A percentile compares a stretch with the other conserved stretches of the same genome.
phyloP scores from a whole-genome alignment of 78 protist species.

The Dictyostelium capitatum region DNA sequence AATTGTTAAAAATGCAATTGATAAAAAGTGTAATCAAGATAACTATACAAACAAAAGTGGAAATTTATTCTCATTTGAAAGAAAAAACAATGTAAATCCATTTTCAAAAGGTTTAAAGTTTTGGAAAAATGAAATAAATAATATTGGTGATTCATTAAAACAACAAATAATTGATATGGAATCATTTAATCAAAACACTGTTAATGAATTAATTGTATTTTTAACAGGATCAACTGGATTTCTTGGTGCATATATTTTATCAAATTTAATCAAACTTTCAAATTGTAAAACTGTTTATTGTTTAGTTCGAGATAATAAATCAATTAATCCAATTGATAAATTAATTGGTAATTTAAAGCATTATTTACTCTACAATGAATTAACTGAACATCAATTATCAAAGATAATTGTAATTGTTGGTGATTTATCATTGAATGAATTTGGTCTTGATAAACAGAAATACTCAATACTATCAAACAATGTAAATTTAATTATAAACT shows the following conservation, averaged over 20 bases:
- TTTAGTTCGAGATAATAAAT: conserved; percentile 13
- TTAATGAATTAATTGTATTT: neutral
- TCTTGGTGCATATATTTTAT: conserved; percentile 26
- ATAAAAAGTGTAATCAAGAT: no score
- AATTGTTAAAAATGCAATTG: no score
- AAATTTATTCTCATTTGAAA: no score
- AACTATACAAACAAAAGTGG: no score
- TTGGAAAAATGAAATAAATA: no score
- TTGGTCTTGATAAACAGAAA: neutral
- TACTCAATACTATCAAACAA: conserved; percentile 5
- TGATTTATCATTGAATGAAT: neutral
- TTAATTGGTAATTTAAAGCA: neutral
- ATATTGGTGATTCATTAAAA: no score
- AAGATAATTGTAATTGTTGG: neutral
- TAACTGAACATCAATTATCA: neutral
- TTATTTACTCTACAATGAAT: neutral
- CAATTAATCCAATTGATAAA: neutral
- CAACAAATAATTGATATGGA: no score
- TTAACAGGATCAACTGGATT: conserved; percentile 66
- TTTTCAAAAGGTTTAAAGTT: no score
- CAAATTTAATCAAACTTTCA: neutral
- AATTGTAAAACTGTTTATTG: conserved; percentile 9
- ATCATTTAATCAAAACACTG: no score
- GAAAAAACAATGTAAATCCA: no score
- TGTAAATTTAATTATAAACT: conserved; percentile 33